A percentile compares a stretch with the other conserved stretches of the same genome.
These are phyloP conservation scores for Aspergillus carbonarius DNA, from an alignment of 2,329 filamentous ascomycete genomes.

Conservation along the genomic window DNA sequence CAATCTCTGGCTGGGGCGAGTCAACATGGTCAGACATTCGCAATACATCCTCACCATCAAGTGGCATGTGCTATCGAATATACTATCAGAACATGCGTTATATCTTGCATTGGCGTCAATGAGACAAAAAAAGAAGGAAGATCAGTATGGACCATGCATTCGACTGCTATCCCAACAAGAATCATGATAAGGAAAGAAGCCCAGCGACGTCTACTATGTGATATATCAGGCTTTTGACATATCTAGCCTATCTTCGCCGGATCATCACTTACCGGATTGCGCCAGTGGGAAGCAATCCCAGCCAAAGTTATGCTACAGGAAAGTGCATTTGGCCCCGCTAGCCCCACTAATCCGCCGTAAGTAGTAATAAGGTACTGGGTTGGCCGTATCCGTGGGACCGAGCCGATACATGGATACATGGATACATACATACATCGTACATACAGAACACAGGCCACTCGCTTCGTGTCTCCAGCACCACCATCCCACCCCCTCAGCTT, in stretches of 20 bases:
- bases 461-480: conserved; percentile 12
- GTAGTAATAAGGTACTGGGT: not conserved
- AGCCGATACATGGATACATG: not conserved
- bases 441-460: conserved; percentile 13
- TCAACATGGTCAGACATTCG: not conserved
- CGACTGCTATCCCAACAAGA: conserved; percentile 2
- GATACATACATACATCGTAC: conserved; percentile 6
- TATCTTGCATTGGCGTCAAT: conserved; percentile 13
- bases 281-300: not conserved
- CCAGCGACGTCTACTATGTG: conserved; percentile 1
- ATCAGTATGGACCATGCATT: not conserved
- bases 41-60: not conserved
- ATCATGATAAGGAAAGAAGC: not conserved
- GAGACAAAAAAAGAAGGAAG: not conserved
- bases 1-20: not conserved
- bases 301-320: not conserved
- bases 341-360: not conserved
- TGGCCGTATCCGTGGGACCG: not conserved
- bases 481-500: conserved; percentile 10
- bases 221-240: conserved; percentile 13
- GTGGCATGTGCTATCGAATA: conserved; percentile 11
- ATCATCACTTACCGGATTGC: not conserved
- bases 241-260: not conserved
- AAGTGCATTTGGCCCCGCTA: not conserved
- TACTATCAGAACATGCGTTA: conserved; percentile 12